phyloP scores from a whole-genome alignment of 768 basidiomycete genomes.

The Pleurotus giganteus region DNA sequence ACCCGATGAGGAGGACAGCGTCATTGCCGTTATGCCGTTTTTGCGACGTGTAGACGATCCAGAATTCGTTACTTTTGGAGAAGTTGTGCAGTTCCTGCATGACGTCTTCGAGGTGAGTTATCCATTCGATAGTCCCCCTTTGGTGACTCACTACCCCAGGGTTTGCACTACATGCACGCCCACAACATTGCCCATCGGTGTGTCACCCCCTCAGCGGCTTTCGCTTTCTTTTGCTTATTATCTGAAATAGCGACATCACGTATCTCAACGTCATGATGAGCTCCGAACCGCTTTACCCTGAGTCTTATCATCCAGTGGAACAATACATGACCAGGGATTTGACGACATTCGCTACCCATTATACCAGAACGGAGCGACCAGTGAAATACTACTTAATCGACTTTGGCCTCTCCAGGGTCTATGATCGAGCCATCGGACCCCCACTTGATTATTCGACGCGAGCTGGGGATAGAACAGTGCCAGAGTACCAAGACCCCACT shows the following conservation, averaged over 20 bases:
- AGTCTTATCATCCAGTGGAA: constrained; percentile 21
- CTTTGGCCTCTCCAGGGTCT: constrained; percentile 31
- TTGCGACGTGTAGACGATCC: constrained; percentile 25
- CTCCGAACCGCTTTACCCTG: constrained; percentile 20
- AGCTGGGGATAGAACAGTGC: constrained; percentile 41
- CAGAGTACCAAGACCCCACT: constrained; percentile 29
- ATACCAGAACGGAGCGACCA: constrained; percentile 25
- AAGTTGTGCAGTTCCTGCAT: constrained; percentile 28
- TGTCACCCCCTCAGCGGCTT: not conserved
- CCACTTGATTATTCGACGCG: constrained; percentile 26
- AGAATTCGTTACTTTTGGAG: constrained; percentile 30
- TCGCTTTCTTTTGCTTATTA: not conserved
- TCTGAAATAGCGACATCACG: constrained; percentile 6
- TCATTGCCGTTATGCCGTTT: constrained; percentile 32
- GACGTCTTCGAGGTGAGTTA: constrained; percentile 32
- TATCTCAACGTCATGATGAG: constrained; percentile 31
- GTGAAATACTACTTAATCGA: constrained; percentile 37
- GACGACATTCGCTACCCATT: constrained; percentile 15
- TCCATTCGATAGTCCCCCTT: constrained; percentile 14
- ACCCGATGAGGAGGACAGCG: constrained; percentile 14
- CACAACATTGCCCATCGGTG: constrained; percentile 36
- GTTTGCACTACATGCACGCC: constrained; percentile 35
- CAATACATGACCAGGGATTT: constrained; percentile 18
- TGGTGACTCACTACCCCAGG: constrained; percentile 16
- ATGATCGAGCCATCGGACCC: constrained; percentile 18